Percentiles rank a stretch among this genome's conserved stretches.
Evolutionary conservation across 1,284 basidiomycete genomes (phyloP).

Genomic region (Trametes polyzona): DNA sequence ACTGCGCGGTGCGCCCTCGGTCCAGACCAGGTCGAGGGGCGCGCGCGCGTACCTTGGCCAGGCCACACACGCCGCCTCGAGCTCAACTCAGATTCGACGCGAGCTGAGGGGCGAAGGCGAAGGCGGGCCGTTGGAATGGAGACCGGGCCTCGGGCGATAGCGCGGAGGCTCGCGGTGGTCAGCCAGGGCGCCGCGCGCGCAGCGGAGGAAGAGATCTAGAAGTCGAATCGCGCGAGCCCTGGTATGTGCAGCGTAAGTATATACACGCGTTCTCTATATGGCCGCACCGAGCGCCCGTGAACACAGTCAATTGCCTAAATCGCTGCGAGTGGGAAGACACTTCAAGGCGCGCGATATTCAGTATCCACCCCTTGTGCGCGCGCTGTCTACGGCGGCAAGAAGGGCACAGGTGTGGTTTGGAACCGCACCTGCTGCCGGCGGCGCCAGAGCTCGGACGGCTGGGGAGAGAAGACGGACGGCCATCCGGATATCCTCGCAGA

Average conservation of each 20-base stretch:
- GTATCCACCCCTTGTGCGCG: no score
- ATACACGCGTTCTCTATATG: no score
- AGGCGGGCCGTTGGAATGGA: conserved; percentile 4
- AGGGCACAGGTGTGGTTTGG: background rate
- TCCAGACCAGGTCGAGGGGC: background rate
- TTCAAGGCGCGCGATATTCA: no score
- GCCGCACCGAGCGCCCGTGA: no score
- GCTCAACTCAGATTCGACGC: no score
- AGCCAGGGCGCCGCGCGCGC: background rate
- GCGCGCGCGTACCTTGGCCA: background rate
- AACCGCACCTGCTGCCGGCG: background rate
- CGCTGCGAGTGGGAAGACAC: no score
- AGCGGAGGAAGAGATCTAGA: background rate
- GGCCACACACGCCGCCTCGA: background rate
- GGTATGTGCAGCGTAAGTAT: no score
- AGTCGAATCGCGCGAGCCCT: no score
- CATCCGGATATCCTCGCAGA: background rate
- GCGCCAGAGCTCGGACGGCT: background rate
- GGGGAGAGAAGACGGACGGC: no score
- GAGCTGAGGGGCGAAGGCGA: no score
- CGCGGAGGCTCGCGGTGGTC: background rate
- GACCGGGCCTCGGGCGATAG: background rate
- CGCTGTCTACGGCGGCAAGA: no score
- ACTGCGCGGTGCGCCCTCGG: background rate
- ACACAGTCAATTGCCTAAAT: no score